Conservation (phyloP, 2,329 filamentous ascomycete genomes). For the Curvularia sp. region DNA sequence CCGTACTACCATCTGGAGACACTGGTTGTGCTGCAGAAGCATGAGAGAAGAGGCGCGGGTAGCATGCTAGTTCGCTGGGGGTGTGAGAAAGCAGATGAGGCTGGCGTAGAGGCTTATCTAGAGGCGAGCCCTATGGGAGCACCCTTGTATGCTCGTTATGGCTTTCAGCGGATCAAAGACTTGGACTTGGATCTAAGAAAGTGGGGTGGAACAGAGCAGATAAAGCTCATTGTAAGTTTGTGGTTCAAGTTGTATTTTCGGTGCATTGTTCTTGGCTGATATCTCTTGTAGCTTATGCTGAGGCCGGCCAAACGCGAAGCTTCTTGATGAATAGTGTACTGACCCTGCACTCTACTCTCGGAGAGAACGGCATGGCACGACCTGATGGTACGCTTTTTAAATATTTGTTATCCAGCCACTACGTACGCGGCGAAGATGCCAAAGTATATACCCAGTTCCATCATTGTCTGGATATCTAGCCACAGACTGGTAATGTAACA, state of each 20-base stretch:
- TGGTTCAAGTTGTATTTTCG: not conserved
- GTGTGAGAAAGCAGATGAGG: constrained; percentile 41
- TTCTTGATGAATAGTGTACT: not conserved
- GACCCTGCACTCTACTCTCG: too few species aligned
- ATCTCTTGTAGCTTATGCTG: constrained; percentile 4
- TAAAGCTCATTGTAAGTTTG: constrained; percentile 43
- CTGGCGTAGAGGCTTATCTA: constrained; percentile 42
- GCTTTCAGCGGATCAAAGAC: constrained; percentile 38
- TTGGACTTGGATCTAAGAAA: constrained; percentile 42
- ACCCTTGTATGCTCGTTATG: constrained; percentile 45
- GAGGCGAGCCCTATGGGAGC: constrained; percentile 46
- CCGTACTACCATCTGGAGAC: constrained; percentile 43
- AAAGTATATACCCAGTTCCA: too few species aligned
- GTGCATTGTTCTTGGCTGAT: not conserved
- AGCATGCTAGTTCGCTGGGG: constrained; percentile 46
- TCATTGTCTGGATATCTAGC: too few species aligned
- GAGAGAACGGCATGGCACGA: too few species aligned
- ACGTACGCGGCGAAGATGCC: too few species aligned
- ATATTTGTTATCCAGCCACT: too few species aligned
- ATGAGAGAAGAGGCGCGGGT: constrained; percentile 45
- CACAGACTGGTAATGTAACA: too few species aligned
- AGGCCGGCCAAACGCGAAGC: constrained; percentile 3
- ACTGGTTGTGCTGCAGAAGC: constrained; percentile 41
- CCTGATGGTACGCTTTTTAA: too few species aligned
- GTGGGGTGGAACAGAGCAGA: constrained; percentile 36